Percentiles rank a stretch among this genome's conserved stretches.
phyloP scores from a whole-genome alignment of 2,329 filamentous ascomycete genomes.

The Diaporthe vaccinii region DNA sequence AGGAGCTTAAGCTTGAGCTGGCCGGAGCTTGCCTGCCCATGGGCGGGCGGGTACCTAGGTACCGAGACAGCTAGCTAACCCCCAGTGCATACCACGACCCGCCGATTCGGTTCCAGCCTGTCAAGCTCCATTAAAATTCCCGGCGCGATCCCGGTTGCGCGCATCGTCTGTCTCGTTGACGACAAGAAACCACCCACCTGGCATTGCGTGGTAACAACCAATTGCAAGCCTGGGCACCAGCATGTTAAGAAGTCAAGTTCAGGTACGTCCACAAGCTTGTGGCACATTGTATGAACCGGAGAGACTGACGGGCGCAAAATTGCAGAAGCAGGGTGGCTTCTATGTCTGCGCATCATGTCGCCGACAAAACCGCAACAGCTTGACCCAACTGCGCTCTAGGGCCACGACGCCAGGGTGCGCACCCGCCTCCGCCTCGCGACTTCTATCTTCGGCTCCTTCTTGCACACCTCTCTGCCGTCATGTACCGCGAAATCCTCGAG shows the following conservation, averaged over 20 bases:
- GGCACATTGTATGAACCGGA: no score
- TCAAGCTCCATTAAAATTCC: conserved; percentile 30
- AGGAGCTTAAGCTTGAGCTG: conserved; percentile 8
- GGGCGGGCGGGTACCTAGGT: background rate
- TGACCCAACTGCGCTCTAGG: conserved; percentile 29
- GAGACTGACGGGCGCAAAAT: conserved; percentile 13
- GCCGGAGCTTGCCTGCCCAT: conserved; percentile 16
- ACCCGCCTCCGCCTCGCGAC: conserved; percentile 1
- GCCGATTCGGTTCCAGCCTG: conserved; percentile 18
- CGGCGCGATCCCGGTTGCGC: conserved; percentile 16
- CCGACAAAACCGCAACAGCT: conserved; percentile 45
- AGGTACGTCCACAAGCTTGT: conserved; percentile 23
- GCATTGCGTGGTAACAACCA: background rate
- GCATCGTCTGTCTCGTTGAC: conserved; percentile 19
- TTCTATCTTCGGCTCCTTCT: conserved; percentile 8
- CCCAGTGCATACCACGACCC: background rate
- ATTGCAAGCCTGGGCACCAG: conserved; percentile 14
- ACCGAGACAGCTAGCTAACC: background rate
- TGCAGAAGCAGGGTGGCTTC: conserved; percentile 53
- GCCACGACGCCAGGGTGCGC: background rate
- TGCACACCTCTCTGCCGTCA: background rate
- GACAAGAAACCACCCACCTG: background rate
- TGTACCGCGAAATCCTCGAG: background rate
- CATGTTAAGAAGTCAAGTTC: conserved; percentile 40
- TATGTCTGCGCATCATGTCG: conserved; percentile 59